Evolutionary conservation across 129 eudicot genomes (phyloP).

Genomic region (Flaveria robusta): DNA sequence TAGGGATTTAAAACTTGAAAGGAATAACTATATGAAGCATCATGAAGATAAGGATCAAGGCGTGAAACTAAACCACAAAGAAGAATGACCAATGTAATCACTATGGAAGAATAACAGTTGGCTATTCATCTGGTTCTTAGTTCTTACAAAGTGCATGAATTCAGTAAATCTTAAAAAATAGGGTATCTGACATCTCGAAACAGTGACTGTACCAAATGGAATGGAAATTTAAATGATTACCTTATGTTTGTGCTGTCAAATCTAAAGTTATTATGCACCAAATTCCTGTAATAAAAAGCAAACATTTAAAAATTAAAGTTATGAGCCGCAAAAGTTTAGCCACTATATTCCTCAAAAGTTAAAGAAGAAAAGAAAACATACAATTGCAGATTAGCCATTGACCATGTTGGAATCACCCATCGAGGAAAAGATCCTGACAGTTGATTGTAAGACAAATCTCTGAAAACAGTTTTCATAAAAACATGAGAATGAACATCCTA

Average conservation of each 20-base stretch:
- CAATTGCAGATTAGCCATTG: slow-evolving; percentile 57
- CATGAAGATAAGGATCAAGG: not conserved
- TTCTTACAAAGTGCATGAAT: slow-evolving; percentile 22
- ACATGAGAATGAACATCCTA: slow-evolving; percentile 11
- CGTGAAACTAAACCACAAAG: not conserved
- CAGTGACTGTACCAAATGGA: not conserved
- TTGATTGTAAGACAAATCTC: slow-evolving; percentile 81
- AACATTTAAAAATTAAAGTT: not conserved
- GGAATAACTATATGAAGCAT: not conserved
- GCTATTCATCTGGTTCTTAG: not conserved
- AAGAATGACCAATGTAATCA: slow-evolving; percentile 5
- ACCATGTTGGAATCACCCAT: slow-evolving; percentile 52
- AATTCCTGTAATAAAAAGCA: slow-evolving; percentile 49
- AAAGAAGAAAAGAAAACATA: slow-evolving; percentile 32
- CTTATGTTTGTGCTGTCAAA: slow-evolving; percentile 48
- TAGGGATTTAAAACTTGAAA: not conserved
- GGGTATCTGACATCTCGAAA: slow-evolving; percentile 9
- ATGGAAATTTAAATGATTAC: slow-evolving; percentile 24
- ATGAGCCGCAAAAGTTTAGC: not conserved
- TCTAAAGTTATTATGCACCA: slow-evolving; percentile 67
- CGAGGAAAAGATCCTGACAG: slow-evolving; percentile 71
- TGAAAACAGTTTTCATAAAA: slow-evolving; percentile 34
- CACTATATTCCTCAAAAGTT: not conserved
- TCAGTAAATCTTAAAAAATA: slow-evolving; percentile 2
- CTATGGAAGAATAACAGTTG: too few species aligned